Evolutionary conservation across 2,329 filamentous ascomycete species (phyloP).

Genomic region (Penicillium rolfsii): DNA sequence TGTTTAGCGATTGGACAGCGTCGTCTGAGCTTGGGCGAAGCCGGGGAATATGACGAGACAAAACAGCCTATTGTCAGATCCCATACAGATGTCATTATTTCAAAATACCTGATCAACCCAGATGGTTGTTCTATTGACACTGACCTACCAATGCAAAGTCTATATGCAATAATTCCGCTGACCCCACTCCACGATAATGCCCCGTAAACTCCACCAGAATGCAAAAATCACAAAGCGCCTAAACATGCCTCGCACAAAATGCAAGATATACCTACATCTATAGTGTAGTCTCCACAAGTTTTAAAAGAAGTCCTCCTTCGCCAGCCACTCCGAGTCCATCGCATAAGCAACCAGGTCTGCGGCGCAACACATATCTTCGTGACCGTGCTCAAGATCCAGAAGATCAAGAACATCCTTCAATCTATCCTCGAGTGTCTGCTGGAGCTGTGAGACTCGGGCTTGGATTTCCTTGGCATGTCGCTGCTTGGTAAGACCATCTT

Average conservation of each 20-base stretch:
- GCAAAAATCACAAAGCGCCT: neutral
- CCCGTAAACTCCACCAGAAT: neutral
- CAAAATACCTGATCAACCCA: neutral
- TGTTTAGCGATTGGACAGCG: neutral
- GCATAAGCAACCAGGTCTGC: slow-evolving; percentile 50
- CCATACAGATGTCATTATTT: neutral
- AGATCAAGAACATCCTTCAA: slow-evolving; percentile 40
- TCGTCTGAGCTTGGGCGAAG: neutral
- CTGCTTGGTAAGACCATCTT: slow-evolving; percentile 9
- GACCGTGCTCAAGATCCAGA: slow-evolving; percentile 43
- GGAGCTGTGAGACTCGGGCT: slow-evolving; percentile 28
- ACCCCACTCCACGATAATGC: neutral
- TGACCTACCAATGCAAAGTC: neutral
- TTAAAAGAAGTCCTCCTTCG: slow-evolving; percentile 45
- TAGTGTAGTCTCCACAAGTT: neutral
- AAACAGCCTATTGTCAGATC: neutral
- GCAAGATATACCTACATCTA: neutral
- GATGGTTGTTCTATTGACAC: neutral
- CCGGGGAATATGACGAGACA: neutral
- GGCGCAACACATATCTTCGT: slow-evolving; percentile 48
- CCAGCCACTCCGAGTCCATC: slow-evolving; percentile 48
- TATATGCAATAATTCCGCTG: neutral
- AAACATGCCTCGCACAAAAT: neutral
- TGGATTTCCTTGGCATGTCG: slow-evolving; percentile 20
- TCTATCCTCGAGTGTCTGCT: slow-evolving; percentile 38